Percentiles rank a stretch among this genome's conserved stretches.
phyloP scores from a whole-genome alignment of 805 yeast species.

The Candida vartiovaarae region DNA sequence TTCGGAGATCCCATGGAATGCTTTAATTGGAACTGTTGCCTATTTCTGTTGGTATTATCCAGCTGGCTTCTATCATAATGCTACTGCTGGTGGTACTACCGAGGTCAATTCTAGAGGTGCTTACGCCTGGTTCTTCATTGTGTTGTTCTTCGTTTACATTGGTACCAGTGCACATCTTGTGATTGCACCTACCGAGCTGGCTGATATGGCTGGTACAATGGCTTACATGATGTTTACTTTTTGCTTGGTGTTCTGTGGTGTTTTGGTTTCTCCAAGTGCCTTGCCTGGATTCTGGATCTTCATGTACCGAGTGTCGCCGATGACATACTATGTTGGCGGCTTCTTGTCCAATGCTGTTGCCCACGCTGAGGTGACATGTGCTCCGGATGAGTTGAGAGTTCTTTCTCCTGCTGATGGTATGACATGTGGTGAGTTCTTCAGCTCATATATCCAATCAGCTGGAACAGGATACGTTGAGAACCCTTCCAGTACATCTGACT shows the following conservation, averaged over 20 bases:
- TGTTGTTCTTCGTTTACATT: slow-evolving; percentile 45
- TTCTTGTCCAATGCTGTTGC: slow-evolving; percentile 49
- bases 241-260: slow-evolving; percentile 73
- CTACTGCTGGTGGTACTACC: slow-evolving; percentile 1
- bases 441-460: slow-evolving; percentile 23
- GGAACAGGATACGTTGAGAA: slow-evolving; percentile 23
- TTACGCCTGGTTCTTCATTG: slow-evolving; percentile 33
- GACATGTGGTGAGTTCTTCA: slow-evolving; percentile 53
- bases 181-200: slow-evolving; percentile 51
- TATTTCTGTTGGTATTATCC: slow-evolving; percentile 69
- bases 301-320: slow-evolving; percentile 69
- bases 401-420: slow-evolving; percentile 47
- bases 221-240: slow-evolving; percentile 51
- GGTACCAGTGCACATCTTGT: slow-evolving; percentile 53
- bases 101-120: slow-evolving; percentile 11
- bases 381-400: slow-evolving; percentile 38
- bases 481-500: slow-evolving; percentile 33
- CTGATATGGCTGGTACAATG: slow-evolving; percentile 58
- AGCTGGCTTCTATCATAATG: slow-evolving; percentile 38
- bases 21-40: slow-evolving; percentile 53
- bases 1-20: slow-evolving; percentile 62
- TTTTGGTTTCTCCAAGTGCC: slow-evolving; percentile 47
- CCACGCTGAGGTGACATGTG: slow-evolving; percentile 39
- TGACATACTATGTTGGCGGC: slow-evolving; percentile 57
- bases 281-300: slow-evolving; percentile 76